Conservation (phyloP, 495 filamentous ascomycete species). For the Pseudevernia furfuracea region DNA sequence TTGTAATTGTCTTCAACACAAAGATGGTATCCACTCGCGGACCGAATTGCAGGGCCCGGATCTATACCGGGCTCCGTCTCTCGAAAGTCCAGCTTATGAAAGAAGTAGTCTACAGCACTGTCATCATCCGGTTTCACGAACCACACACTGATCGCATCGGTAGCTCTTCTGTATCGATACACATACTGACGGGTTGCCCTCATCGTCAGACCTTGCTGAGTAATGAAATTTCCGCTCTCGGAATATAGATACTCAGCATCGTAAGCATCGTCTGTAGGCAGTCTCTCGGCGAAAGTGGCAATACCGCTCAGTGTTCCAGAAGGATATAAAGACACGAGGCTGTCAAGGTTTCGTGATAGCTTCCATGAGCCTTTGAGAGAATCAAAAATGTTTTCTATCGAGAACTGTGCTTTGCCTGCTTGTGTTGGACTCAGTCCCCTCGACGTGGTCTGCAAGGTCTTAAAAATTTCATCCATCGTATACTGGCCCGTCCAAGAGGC, state of each 20-base stretch:
- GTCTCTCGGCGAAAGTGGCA: conserved; percentile 21
- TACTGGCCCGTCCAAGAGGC: background rate
- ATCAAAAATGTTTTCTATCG: conserved; percentile 10
- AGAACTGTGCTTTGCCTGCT: background rate
- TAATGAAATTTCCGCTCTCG: conserved; percentile 26
- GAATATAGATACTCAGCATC: conserved; percentile 25
- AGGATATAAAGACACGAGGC: conserved; percentile 11
- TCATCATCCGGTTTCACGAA: conserved; percentile 28
- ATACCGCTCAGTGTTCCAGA: conserved; percentile 24
- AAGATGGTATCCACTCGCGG: conserved; percentile 26
- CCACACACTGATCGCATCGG: conserved; percentile 26
- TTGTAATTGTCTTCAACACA: conserved; percentile 28
- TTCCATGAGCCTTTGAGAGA: conserved; percentile 24
- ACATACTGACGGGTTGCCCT: conserved; percentile 27
- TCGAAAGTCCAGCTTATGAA: conserved; percentile 25
- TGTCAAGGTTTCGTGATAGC: conserved; percentile 18
- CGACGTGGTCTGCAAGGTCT: background rate
- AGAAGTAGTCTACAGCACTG: conserved; percentile 27
- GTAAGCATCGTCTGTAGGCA: conserved; percentile 13
- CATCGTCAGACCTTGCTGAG: conserved; percentile 21
- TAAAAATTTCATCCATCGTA: conserved; percentile 14
- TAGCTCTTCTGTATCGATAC: conserved; percentile 20
- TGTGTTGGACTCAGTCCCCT: background rate
- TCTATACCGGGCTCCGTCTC: background rate
- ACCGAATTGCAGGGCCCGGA: background rate